Conservation (phyloP, 805 yeast genomes). For the Wickerhamiella slavikovae region DNA sequence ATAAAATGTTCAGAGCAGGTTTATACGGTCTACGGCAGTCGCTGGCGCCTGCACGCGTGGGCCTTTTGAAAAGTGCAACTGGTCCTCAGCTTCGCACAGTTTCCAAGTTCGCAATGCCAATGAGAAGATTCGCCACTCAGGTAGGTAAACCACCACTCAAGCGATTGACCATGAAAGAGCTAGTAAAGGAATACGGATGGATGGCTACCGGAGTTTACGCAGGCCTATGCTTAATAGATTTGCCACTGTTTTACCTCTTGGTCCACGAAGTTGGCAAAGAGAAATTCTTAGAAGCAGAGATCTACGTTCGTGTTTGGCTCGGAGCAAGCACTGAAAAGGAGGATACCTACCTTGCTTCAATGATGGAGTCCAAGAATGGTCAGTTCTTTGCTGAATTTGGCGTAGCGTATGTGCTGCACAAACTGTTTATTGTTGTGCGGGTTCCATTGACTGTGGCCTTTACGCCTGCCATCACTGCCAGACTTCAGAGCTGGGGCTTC, state of each 20-base stretch:
- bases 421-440: constrained; percentile 62
- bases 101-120: too few relatives aligned
- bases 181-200: constrained; percentile 76
- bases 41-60: too few relatives aligned
- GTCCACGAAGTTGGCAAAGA: constrained; percentile 86
- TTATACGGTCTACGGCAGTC: too few relatives aligned
- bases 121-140: too few relatives aligned
- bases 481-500: constrained; percentile 60
- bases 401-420: constrained; percentile 85
- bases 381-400: constrained; percentile 64
- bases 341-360: constrained; percentile 9
- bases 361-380: constrained; percentile 13
- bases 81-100: too few relatives aligned
- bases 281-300: constrained; percentile 45
- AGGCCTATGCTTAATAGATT: constrained; percentile 49
- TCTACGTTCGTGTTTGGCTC: constrained; percentile 33
- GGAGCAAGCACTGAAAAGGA: constrained; percentile 33
- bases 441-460: constrained; percentile 82
- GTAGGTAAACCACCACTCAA: too few relatives aligned
- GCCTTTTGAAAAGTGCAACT: too few relatives aligned
- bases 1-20: too few relatives aligned
- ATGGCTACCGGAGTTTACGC: constrained; percentile 76
- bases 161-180: constrained; percentile 23
- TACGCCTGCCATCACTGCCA: constrained; percentile 57
- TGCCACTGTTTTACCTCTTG: constrained; percentile 60